phyloP scores from a whole-genome alignment of 352 stramenopile species.

The Phytopythium delawarense region DNA sequence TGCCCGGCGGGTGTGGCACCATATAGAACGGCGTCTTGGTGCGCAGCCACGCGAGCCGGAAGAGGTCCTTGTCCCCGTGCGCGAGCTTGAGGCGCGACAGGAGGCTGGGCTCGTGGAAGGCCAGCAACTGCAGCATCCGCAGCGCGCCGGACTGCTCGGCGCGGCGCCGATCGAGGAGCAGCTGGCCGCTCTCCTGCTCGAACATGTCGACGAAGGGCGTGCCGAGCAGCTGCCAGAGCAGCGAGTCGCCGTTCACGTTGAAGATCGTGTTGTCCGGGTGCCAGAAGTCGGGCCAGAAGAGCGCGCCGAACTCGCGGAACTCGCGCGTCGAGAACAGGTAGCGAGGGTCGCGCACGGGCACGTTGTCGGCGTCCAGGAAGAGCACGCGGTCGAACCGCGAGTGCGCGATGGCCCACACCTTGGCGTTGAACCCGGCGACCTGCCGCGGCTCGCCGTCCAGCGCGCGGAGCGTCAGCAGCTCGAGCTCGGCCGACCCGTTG shows the following conservation, averaged over 20 bases:
- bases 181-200: conserved; percentile 46
- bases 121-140: conserved; percentile 30
- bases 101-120: conserved; percentile 34
- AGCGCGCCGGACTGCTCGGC: conserved; percentile 12
- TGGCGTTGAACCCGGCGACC: conserved; percentile 37
- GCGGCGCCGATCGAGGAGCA: conserved; percentile 33
- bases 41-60: conserved; percentile 53
- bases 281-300: conserved; percentile 68
- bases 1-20: conserved; percentile 23
- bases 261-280: conserved; percentile 48
- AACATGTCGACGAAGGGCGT: conserved; percentile 44
- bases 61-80: conserved; percentile 56
- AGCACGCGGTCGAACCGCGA: conserved; percentile 33
- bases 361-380: conserved; percentile 55
- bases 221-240: conserved; percentile 49
- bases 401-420: conserved; percentile 38
- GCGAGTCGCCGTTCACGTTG: conserved; percentile 40
- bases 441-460: conserved; percentile 24
- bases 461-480: conserved; percentile 19
- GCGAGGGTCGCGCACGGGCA: conserved; percentile 40
- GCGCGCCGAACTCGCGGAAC: conserved; percentile 28
- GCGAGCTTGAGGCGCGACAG: conserved; percentile 33
- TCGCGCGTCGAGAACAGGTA: conserved; percentile 39
- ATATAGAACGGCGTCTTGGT: conserved; percentile 44
- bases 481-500: conserved; percentile 10